These are phyloP conservation scores for Cinnamomum micranthum DNA, from an alignment of 164 flowering plant genomes.

Conservation along the genomic window DNA sequence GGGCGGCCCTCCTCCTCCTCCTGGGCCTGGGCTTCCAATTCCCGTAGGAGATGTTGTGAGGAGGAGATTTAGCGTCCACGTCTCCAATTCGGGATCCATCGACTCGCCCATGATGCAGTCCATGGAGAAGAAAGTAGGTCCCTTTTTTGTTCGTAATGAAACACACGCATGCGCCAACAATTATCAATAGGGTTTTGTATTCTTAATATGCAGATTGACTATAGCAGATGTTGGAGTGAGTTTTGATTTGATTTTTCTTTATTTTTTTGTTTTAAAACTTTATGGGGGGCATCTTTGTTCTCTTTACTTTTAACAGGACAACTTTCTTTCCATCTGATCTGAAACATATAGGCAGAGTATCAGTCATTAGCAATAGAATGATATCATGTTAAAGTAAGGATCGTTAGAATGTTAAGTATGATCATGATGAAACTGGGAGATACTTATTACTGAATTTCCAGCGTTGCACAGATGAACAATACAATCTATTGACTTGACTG, in stretches of 20 bases:
- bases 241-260: neutral
- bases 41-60: neutral
- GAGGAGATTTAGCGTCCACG: constrained; percentile 32
- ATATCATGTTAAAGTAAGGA: neutral
- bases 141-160: too few relatives aligned
- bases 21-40: neutral
- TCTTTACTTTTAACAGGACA: neutral
- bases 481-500: too few relatives aligned
- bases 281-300: neutral
- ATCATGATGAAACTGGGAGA: too few relatives aligned
- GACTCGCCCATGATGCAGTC: constrained; percentile 63
- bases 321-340: neutral
- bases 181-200: neutral
- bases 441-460: too few relatives aligned
- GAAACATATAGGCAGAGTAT: neutral
- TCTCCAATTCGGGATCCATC: constrained; percentile 55
- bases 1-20: neutral
- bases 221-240: too few relatives aligned
- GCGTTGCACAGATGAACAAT: too few relatives aligned
- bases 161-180: neutral
- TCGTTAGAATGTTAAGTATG: too few relatives aligned
- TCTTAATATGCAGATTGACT: neutral
- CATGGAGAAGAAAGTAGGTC: constrained; percentile 65
- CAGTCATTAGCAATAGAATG: neutral
- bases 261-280: too few relatives aligned